Evolutionary conservation across 2,329 filamentous ascomycete species (phyloP).

Genomic region (Chrysoporthe deuterocubensis): DNA sequence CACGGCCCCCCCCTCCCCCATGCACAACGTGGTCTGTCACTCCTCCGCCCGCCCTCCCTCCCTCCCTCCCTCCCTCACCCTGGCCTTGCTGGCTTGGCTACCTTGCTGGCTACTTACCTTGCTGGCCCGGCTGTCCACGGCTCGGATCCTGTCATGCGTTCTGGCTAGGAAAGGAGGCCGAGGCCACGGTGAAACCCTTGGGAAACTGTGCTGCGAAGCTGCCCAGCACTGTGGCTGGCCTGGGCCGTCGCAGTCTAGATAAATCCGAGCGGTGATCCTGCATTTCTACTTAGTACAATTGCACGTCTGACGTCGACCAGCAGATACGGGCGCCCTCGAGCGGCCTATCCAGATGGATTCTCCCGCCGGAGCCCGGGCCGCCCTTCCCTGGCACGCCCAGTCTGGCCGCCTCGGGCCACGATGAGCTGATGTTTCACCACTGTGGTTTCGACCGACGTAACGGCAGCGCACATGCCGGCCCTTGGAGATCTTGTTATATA

Average conservation of each 20-base stretch:
- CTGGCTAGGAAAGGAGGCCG: not conserved
- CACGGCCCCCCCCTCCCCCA: no score
- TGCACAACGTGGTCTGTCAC: no score
- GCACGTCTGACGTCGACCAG: not conserved
- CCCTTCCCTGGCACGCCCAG: not conserved
- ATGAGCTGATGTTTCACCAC: not conserved
- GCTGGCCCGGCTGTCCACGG: not conserved
- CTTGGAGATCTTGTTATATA: not conserved
- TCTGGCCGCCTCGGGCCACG: not conserved
- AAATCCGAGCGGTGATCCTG: not conserved
- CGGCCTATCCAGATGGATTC: not conserved
- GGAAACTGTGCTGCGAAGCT: not conserved
- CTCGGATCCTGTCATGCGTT: not conserved
- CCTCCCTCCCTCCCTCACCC: no score
- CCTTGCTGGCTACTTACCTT: not conserved
- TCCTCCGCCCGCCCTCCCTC: no score
- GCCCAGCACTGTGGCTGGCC: not conserved
- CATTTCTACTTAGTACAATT: not conserved
- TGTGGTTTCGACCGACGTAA: not conserved
- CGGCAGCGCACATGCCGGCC: not conserved
- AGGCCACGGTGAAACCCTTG: not conserved
- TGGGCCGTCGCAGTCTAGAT: not conserved
- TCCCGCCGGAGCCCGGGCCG: slow-evolving; percentile 10
- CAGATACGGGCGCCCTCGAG: not conserved
- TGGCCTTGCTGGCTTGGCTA: not conserved